Evolutionary conservation across 2,329 filamentous ascomycete genomes (phyloP).

Genomic region (Cordyceps cateniannulata): DNA sequence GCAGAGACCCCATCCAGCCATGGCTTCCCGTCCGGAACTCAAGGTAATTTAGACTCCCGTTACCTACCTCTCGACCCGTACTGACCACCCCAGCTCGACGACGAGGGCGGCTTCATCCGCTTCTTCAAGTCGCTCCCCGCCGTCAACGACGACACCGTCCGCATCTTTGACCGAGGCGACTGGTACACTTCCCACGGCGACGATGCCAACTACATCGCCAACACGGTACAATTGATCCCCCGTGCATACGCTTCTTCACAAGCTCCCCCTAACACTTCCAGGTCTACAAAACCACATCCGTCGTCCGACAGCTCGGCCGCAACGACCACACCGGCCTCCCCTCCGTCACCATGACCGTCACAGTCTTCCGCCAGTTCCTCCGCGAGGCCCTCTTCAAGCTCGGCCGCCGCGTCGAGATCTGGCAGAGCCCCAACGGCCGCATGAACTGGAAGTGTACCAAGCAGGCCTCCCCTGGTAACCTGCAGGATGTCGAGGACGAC

Average conservation of each 20-base stretch:
- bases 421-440: constrained; percentile 65
- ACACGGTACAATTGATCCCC: constrained; percentile 47
- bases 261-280: constrained; percentile 23
- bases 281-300: constrained; percentile 97
- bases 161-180: constrained; percentile 89
- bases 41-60: constrained; percentile 43
- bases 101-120: constrained; percentile 93
- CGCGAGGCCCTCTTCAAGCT: constrained; percentile 89
- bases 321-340: constrained; percentile 77
- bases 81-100: constrained; percentile 63
- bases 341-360: constrained; percentile 92
- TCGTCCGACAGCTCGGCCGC: constrained; percentile 81
- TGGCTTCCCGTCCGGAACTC: constrained; percentile 67
- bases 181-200: constrained; percentile 93
- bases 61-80: neutral
- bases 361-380: constrained; percentile 92
- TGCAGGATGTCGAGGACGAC: constrained; percentile 96
- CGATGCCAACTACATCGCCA: constrained; percentile 77
- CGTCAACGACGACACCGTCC: constrained; percentile 67
- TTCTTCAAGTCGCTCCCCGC: constrained; percentile 83
- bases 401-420: constrained; percentile 87
- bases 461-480: constrained; percentile 88
- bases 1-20: constrained; percentile 28
- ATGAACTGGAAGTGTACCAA: constrained; percentile 92
- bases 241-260: neutral